Conservation (phyloP, 148 eudicot genomes). For the Polygonum maritimum region DNA sequence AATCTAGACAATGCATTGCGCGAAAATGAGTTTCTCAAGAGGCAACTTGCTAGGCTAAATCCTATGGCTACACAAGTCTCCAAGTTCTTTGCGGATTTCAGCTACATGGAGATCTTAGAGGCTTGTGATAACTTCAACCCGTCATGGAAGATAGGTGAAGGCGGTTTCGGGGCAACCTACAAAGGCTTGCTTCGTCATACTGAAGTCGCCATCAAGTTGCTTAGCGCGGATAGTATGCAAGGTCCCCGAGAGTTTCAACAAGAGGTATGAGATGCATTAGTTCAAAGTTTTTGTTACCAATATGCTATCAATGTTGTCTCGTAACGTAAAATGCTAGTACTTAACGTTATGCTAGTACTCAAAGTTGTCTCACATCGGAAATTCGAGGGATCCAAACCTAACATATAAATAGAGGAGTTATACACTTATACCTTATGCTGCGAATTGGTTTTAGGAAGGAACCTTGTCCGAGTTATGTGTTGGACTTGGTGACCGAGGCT, state of each 20-base stretch:
- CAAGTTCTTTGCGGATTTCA: conserved; percentile 46
- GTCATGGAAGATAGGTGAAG: conserved; percentile 72
- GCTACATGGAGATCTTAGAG: conserved; percentile 56
- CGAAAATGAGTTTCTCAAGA: conserved; percentile 40
- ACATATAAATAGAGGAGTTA: no score
- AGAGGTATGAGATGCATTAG: conserved; percentile 42
- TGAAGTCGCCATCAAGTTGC: conserved; percentile 71
- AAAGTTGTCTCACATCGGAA: no score
- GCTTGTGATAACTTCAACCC: conserved; percentile 52
- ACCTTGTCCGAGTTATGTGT: no score
- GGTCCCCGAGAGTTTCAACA: conserved; percentile 71
- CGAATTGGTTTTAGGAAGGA: no score
- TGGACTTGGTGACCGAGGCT: no score
- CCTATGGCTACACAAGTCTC: conserved; percentile 28
- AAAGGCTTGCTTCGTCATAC: conserved; percentile 55
- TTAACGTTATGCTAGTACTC: no score
- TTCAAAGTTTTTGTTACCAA: no score
- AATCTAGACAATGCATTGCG: conserved; percentile 55
- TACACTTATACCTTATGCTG: no score
- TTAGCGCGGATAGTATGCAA: conserved; percentile 44
- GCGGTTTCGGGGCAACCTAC: conserved; percentile 66
- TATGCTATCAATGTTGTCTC: no score
- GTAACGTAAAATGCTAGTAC: no score
- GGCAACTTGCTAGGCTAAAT: conserved; percentile 24
- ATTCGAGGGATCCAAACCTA: no score